Evolutionary conservation across 805 yeast species (phyloP), one percentile per base, ranked within the genome.

Genomic region (Saccharomyces eubayanus): DNA sequence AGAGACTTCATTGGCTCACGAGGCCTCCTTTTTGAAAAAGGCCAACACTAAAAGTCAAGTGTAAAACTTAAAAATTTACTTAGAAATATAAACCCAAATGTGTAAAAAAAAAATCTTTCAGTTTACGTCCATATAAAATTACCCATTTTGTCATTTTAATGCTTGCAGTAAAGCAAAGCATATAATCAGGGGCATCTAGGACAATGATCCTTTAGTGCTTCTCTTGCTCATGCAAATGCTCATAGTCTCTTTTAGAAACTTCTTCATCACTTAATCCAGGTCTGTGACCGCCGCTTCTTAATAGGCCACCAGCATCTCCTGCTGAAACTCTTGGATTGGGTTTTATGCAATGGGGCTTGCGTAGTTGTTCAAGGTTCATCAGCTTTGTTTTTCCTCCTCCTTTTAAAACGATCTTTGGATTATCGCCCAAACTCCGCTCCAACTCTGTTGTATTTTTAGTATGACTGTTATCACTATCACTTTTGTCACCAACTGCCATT

Each of bases 281-380:
- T 30, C 68, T 56, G 46, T 64, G 68, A n/a, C 58, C 63, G 20
- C 59, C 64, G 27, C 55, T 61, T 40, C 57, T 53, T 3, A 64
- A 50, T 14, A 66, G 51, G 0, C 66, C 66, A 14, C 65, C 63
- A 16, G 62, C 60, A 27, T 51, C 49, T 11, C 41, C 21, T 24
- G 9, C 29, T 24, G 45, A 21, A 21, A 47, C 28, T 31, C 30
- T 30, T 30, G 53, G 41, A 46, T 54, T 50, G 6, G 56, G 55
- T 4, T 55, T 48, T 16, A 62, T 56, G 3, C 66, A 55, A 46
- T 64, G 68, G 2, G 70, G 70, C 40, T 51, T 59, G 28, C 62
- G 53, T 21, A 67, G 41, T n/a, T 53, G 53, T 12, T 61, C 62
- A 9, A 61, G 53, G 29, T 61, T 57, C 12, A 67, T 55, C 20